Base-by-base conservation (phyloP, 768 basidiomycete species). In the Arthromyces matolae region DNA sequence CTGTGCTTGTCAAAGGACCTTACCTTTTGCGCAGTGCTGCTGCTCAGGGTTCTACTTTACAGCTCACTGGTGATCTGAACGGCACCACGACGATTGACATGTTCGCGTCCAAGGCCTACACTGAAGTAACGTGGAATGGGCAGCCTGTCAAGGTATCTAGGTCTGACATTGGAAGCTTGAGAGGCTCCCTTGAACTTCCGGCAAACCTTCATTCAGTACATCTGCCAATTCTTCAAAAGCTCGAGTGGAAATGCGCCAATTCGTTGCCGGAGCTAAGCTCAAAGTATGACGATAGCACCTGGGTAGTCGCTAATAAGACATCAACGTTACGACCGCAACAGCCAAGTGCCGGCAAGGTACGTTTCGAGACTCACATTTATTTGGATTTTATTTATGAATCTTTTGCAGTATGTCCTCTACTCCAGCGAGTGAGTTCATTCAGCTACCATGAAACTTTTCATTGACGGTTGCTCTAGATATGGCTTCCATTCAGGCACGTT, bases 111-210 rank as follows among this genome's bases (percentile, higher is more conserved):
- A 64, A 69, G 3, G 51, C 55, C 2, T 64, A 79, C 54, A 69
- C 48, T 2, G 52, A 62, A 0, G 64, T 87, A 20, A 71, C 72
- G 3, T 87, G 85, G 84, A 87, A 87, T 51, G 85, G 82, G 4
- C 61, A 23, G 3, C 6, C 46, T 5, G 57, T 84, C 16, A 51
- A 57, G 39, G 61, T 65, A 2, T 56, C 65, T 12, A 37, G 44
- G 12, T 61, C 61, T 5, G 52, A 64, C 9, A 43, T 66, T 25
- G 66, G 66, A 2, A 62, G 66, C 24, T 57, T 71, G 8, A 59
- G 63, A 18, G 66, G 70, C 23, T 62, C 72, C 44, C 60, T 69
- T 1, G 66, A 65, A 7, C 61, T 70, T 31, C 63, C 84, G 7
- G 53, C 52, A 47, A 45, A 57, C 25, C 59, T 68, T 1, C 37